Evolutionary conservation across 169 alveolate species (phyloP), one percentile per base, ranked within the genome.

Genomic region (Cyclospora cayetanensis): DNA sequence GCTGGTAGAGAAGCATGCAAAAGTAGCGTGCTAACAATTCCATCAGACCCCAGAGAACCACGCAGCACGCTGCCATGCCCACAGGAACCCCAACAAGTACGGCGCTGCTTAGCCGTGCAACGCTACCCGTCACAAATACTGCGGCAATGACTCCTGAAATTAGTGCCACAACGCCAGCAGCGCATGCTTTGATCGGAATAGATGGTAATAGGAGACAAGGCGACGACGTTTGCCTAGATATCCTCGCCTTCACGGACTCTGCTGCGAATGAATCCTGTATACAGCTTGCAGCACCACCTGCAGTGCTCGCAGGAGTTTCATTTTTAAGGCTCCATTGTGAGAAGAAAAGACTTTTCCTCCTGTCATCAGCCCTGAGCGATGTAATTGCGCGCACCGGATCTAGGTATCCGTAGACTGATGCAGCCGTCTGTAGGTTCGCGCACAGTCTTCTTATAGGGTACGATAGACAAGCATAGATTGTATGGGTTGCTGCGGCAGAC

Each of bases 1-100:
- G 35, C 35, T 39, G 89, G 89, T 35, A 50, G 72, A 79, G 41
- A 15, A 29, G 1, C 37, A 9, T 79, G 4, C 52, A 12, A 79
- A 39, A 79, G 55, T 52, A 50, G 25, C 22, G 89, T 52, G 35
- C 89, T 20, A 50, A 2, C 46, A 79, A 52, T 31, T 79, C 53
- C 20, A 79, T 9, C 52, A n/a, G 70, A 3, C 43, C 74, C 89
- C 74, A 79, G 31, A 31, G 55, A 41, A 79, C 52, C 12, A 41
- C n/a, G 74, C 89, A 79, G n/a, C 74, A n/a, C 46, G 72, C 74
- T 52, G 65, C 52, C 46, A 79, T 20, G 37, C 39, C 27, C 2
- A 79, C n/a, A 4, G 46, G 20, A 15, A 79, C 9, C 5, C 46
- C 1, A 50, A 18, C 89, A 15, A n/a, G 35, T 34, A 25, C 72